Conservation (phyloP, 2,329 filamentous ascomycete genomes). For the Colletotrichum scovillei region DNA sequence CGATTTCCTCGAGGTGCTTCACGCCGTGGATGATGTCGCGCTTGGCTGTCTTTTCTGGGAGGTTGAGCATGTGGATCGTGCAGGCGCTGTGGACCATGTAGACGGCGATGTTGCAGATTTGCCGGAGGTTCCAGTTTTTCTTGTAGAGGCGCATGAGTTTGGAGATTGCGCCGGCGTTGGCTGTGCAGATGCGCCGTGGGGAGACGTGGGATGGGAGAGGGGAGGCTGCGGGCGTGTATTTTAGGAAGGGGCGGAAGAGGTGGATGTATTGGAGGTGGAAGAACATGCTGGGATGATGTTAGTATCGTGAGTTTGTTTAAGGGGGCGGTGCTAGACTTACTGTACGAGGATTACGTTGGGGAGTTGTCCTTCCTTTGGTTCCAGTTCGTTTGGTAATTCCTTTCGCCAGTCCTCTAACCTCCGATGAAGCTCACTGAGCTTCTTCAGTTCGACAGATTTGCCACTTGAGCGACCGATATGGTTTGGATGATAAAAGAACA, state of each 20-base stretch:
- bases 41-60: constrained; percentile 91
- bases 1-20: constrained; percentile 94
- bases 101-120: constrained; percentile 96
- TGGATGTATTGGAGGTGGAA: constrained; percentile 96
- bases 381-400: constrained; percentile 85
- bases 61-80: constrained; percentile 92
- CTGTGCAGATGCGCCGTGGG: constrained; percentile 89
- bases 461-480: constrained; percentile 72
- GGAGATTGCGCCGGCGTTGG: constrained; percentile 88
- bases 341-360: constrained; percentile 85
- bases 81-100: constrained; percentile 96
- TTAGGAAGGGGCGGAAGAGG: constrained; percentile 93
- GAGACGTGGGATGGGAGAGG: constrained; percentile 89
- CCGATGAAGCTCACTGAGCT: constrained; percentile 90
- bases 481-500: constrained; percentile 90
- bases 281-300: constrained; percentile 79
- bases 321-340: constrained; percentile 67
- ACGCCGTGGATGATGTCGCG: constrained; percentile 91
- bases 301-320: constrained; percentile 26
- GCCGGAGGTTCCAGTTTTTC: constrained; percentile 87
- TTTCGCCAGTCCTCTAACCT: constrained; percentile 90
- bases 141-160: constrained; percentile 97
- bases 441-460: constrained; percentile 89
- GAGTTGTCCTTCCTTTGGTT: constrained; percentile 88
- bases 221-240: constrained; percentile 84